Evolutionary conservation across 306 rosid species (phyloP).

Genomic region (Cicer chorassanicum): DNA sequence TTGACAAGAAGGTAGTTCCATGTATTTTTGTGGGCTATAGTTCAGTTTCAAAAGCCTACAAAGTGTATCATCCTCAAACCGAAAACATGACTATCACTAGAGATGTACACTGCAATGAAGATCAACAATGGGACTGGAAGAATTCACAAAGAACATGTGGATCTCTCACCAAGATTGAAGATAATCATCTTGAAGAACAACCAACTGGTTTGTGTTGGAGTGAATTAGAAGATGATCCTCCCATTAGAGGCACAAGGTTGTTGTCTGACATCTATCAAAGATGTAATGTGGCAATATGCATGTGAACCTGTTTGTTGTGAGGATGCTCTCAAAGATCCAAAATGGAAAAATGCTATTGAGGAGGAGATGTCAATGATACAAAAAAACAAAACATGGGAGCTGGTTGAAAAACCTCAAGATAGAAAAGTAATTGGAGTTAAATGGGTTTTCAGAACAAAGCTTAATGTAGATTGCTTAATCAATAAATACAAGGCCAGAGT

Average conservation of each 20-base stretch:
- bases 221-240: not conserved
- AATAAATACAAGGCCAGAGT: not conserved
- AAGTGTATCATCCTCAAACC: slow-evolving; percentile 5
- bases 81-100: not conserved
- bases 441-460: too few species aligned
- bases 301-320: not conserved
- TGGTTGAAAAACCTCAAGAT: not conserved
- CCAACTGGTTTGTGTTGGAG: not conserved
- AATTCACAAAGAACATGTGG: not conserved
- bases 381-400: slow-evolving; percentile 3
- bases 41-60: not conserved
- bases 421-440: too few species aligned
- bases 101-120: not conserved
- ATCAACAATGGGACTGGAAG: not conserved
- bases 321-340: not conserved
- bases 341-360: not conserved
- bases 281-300: not conserved
- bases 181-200: too few species aligned
- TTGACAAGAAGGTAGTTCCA: not conserved
- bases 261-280: not conserved
- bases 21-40: not conserved
- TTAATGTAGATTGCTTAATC: not conserved
- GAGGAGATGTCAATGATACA: not conserved
- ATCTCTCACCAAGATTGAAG: too few species aligned
- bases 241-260: not conserved